Base-by-base conservation (phyloP, 1,284 basidiomycete genomes). In the Trichosporon coremiiforme region DNA sequence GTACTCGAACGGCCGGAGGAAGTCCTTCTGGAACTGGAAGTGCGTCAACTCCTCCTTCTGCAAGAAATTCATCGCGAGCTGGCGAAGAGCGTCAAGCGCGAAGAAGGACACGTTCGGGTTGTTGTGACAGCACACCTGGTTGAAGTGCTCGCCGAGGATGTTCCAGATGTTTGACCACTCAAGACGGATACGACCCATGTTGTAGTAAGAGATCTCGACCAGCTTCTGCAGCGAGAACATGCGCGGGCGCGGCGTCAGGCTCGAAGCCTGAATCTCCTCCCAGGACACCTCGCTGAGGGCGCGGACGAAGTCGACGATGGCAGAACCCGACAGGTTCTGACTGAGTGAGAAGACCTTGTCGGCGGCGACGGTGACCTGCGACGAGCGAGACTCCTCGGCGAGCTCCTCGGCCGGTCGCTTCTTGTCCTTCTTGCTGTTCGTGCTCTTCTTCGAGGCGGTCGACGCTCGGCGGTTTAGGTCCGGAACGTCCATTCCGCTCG, bases 1-100 rank as follows among this genome's bases (percentile, higher is more conserved):
- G 82, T 97, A 91, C 85, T 99, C 95, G 81, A 99, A 99, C 0
- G 97, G 97, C 80, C 94, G 93, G 68, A 99, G 84, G 84, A 99
- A 99, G 82, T 99, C 97, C 83, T 99, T 99, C 78, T 99, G 97
- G 85, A 99, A 99, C 80, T 96, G 95, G 88, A 99, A 99, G 85
- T 98, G 95, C 0, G 94, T 89, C 74, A 99, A 82, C 82, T 99
- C 97, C 81, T 99, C 96, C 84, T 99, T 99, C 84, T 99, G 97
- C 78, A 99, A 87, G 84, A 99, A 99, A 63, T 96, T 90, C 94
- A 97, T 98, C 2, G 97, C 95, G 50, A 99, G 86, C 84, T 99
- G 97, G 31, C 97, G 91, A n/a, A 99, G 87, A 5, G 97, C 94
- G 83, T 99, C 97, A 71, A 99, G 86, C 1, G 96, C 97, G 75